Conservation (phyloP, 345 rosid species). For the Excoecaria cochinchinensis region DNA sequence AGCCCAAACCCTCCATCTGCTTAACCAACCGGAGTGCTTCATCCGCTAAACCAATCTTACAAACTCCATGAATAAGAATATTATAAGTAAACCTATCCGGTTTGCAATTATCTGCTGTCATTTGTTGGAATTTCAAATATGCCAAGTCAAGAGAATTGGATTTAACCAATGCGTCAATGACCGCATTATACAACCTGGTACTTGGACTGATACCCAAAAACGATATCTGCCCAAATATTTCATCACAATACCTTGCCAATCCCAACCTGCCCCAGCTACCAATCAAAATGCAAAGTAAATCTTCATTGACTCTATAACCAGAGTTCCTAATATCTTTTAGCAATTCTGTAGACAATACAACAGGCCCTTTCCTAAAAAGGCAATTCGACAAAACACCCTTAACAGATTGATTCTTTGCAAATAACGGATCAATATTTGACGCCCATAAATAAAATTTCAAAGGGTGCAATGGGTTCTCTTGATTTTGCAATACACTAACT, state of each 20-base stretch:
- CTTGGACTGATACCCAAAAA: slow-evolving; percentile 70
- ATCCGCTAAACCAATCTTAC: slow-evolving; percentile 71
- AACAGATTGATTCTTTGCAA: slow-evolving; percentile 55
- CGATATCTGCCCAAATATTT: slow-evolving; percentile 75
- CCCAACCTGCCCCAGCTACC: slow-evolving; percentile 94
- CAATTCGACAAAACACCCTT: slow-evolving; percentile 48
- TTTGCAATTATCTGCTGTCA: slow-evolving; percentile 69
- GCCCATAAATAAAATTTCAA: slow-evolving; percentile 79
- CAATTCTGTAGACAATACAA: slow-evolving; percentile 65
- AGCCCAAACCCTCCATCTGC: slow-evolving; percentile 78
- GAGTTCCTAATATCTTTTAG: slow-evolving; percentile 59
- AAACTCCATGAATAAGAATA: slow-evolving; percentile 85
- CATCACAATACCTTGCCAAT: slow-evolving; percentile 75
- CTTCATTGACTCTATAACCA: slow-evolving; percentile 57
- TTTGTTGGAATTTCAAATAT: slow-evolving; percentile 87
- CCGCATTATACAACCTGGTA: slow-evolving; percentile 81
- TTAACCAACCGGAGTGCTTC: slow-evolving; percentile 80
- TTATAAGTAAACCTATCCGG: slow-evolving; percentile 92
- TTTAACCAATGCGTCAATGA: slow-evolving; percentile 79
- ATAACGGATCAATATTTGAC: slow-evolving; percentile 44
- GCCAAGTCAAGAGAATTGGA: slow-evolving; percentile 84
- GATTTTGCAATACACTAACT: slow-evolving; percentile 70
- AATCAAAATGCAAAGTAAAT: slow-evolving; percentile 69
- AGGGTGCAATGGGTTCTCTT: slow-evolving; percentile 58
- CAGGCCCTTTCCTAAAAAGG: slow-evolving; percentile 64